Evolutionary conservation across 2,329 filamentous ascomycete species (phyloP), one percentile per base, ranked within the genome.

Genomic region (Bipolaris gigantea): DNA sequence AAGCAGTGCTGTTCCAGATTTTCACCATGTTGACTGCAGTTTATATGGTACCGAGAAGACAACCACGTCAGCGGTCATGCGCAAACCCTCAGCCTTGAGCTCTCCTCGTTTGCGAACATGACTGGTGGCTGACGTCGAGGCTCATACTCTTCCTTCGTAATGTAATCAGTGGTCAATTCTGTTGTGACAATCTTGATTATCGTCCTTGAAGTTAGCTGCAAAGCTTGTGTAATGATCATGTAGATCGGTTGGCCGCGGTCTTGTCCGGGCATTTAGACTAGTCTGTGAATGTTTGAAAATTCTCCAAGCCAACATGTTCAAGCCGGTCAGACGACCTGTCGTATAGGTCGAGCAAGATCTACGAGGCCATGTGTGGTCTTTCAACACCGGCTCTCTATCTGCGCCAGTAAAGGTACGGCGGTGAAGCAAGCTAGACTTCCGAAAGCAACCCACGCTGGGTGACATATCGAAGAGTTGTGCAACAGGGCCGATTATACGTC

Each of bases 1-100:
- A 30, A n/a, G 13, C 6, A 3, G 36, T 21, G 23, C 5, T 7
- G n/a, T 16, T n/a, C 1, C 11, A 30, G 8, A 18, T 18, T 27
- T 34, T 15, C 13, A 33, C 1, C 27, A 34, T 5, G 11, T 18
- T 5, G 25, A 35, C 13, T 25, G 32, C 23, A 44, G n/a, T 18
- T 32, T 48, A 48, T 41, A 53, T 56, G 25, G 18, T 23, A 11
- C 18, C 18, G 5, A 4, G 27, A 18, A 18, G 19, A 44, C 21
- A 25, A 46, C 41, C 32, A 39, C 43, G 33, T 52, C 53, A 52
- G 33, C 38, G 33, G 36, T 47, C 43, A 44, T 41, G 41, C 27
- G 16, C 11, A 18, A 27, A 27, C 13, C 27, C 21, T 53, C 32
- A 35, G 16, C 25, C 34, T 34, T 13, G 21, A 46, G 35, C 18